Percentiles rank a stretch among this genome's conserved stretches.
These are phyloP conservation scores for Ascochyta rabiei DNA, from an alignment of 2,329 filamentous ascomycete species.

Conservation along the genomic window DNA sequence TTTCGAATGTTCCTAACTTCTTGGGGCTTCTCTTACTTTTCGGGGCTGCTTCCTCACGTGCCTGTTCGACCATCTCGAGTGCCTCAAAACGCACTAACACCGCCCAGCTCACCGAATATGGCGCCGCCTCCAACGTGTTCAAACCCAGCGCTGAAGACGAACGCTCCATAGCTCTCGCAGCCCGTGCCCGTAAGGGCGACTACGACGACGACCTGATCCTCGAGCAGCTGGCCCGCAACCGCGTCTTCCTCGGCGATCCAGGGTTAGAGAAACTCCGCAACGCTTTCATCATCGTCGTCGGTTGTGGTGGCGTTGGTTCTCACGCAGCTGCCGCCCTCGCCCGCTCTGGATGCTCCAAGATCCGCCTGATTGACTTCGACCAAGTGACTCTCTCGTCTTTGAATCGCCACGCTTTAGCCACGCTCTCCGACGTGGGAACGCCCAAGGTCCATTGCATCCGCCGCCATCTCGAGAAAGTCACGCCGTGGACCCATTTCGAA, in stretches of 20 bases:
- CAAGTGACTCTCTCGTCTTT: constrained; percentile 94
- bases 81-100: constrained; percentile 46
- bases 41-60: too few relatives aligned
- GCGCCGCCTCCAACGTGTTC: constrained; percentile 56
- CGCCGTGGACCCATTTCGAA: constrained; percentile 92
- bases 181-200: constrained; percentile 65
- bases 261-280: constrained; percentile 80
- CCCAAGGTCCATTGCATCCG: constrained; percentile 88
- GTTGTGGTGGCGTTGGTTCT: constrained; percentile 92
- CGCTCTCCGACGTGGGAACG: constrained; percentile 88
- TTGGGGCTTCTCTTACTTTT: too few relatives aligned
- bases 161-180: constrained; percentile 63
- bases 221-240: constrained; percentile 91
- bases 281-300: constrained; percentile 87
- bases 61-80: neutral
- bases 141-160: constrained; percentile 60
- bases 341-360: constrained; percentile 84
- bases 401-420: constrained; percentile 95
- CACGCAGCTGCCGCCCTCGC: constrained; percentile 87
- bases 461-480: constrained; percentile 79
- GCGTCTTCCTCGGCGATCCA: constrained; percentile 83
- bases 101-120: constrained; percentile 65
- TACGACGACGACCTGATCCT: constrained; percentile 81
- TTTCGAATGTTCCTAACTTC: too few relatives aligned
- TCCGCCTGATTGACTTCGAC: constrained; percentile 94